Conservation (phyloP, 441 rosid genomes). For the Adansonia rubrostipa region DNA sequence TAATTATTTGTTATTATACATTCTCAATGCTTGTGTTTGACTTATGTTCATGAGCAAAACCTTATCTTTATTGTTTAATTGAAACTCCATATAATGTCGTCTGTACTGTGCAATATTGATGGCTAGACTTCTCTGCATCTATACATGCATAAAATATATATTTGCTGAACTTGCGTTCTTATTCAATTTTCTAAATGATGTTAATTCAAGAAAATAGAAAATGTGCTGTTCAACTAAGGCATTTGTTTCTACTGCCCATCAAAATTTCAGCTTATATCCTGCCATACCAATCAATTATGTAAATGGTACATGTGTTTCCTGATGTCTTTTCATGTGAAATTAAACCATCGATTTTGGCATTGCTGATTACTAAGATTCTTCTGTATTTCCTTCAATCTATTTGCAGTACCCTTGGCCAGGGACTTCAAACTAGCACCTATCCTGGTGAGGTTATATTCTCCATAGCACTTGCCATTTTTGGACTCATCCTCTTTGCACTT, state of each 20-base stretch:
- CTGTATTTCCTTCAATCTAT: conserved; percentile 25
- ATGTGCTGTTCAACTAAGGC: not conserved
- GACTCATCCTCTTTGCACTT: conserved; percentile 96
- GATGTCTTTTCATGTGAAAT: not conserved
- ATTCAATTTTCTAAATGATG: not conserved
- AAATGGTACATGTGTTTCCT: not conserved
- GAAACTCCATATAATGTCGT: not conserved
- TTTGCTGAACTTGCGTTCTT: not conserved
- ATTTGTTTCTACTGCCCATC: not conserved
- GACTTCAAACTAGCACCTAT: conserved; percentile 90
- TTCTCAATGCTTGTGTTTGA: not conserved
- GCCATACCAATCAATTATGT: not conserved
- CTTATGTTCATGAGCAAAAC: not conserved
- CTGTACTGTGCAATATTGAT: not conserved
- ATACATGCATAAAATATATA: not conserved
- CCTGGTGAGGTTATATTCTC: conserved; percentile 92
- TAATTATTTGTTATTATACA: conserved; percentile 2
- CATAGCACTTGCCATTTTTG: conserved; percentile 81
- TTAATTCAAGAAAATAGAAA: conserved; percentile 18
- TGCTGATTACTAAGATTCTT: conserved; percentile 26
- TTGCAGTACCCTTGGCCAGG: conserved; percentile 96
- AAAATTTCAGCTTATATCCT: conserved; percentile 21
- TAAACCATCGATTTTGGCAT: not conserved
- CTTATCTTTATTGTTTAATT: not conserved
- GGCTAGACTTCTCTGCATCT: not conserved